Conservation (phyloP, 805 yeast species). For the Kregervanrija pseudodelftensis region DNA sequence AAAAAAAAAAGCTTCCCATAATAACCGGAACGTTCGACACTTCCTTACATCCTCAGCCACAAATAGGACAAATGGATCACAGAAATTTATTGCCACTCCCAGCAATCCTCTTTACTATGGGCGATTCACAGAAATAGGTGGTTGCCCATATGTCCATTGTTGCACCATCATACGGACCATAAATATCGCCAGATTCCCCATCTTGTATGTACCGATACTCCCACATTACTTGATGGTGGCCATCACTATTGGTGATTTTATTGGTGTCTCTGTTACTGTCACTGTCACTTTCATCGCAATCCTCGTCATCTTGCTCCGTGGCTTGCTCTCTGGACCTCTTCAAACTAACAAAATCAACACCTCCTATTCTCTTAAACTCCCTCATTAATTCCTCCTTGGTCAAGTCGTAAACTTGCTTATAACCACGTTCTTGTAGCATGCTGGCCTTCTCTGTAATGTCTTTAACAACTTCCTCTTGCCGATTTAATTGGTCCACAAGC, state of each 20-base stretch:
- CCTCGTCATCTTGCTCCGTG: too few relatives aligned
- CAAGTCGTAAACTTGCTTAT: conserved; percentile 42
- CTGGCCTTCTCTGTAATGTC: conserved; percentile 44
- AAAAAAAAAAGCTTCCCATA: too few relatives aligned
- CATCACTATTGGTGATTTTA: too few relatives aligned
- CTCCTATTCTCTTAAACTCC: conserved; percentile 35
- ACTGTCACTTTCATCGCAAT: too few relatives aligned
- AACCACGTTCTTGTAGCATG: conserved; percentile 33
- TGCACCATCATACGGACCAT: conserved; percentile 43
- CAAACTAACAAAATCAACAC: conserved; percentile 20
- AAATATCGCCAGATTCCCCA: conserved; percentile 24
- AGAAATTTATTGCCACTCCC: too few relatives aligned
- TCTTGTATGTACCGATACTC: conserved; percentile 40
- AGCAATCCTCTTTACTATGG: too few relatives aligned
- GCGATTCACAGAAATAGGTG: conserved; percentile 32
- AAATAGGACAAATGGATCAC: too few relatives aligned
- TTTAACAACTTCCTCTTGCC: not conserved
- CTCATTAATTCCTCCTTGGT: conserved; percentile 51
- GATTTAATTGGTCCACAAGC: too few relatives aligned
- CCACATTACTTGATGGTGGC: conserved; percentile 24
- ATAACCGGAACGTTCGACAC: too few relatives aligned
- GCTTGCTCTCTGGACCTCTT: too few relatives aligned
- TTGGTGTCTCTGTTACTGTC: too few relatives aligned
- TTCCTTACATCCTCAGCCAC: too few relatives aligned
- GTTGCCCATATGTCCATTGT: conserved; percentile 52